These are phyloP conservation scores for Theobroma grandiflorum DNA, from an alignment of 441 rosid genomes.

Conservation along the genomic window DNA sequence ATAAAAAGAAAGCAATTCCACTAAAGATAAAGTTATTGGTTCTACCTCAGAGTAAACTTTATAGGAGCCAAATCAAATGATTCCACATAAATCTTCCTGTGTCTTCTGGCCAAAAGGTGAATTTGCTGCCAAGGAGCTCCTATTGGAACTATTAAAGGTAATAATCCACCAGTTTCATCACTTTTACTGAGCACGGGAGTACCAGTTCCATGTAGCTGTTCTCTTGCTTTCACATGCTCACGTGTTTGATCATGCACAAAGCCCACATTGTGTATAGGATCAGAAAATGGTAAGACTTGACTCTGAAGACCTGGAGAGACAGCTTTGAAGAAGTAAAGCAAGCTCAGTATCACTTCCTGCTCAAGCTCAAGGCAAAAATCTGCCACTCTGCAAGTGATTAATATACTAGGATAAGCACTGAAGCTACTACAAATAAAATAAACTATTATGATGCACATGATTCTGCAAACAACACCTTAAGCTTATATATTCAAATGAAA, in stretches of 20 bases:
- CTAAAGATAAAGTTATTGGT: not conserved
- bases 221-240: constrained; percentile 47
- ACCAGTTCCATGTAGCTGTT: constrained; percentile 44
- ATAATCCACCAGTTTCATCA: constrained; percentile 46
- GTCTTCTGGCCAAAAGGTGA: constrained; percentile 82
- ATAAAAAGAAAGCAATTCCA: constrained; percentile 19
- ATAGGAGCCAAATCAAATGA: constrained; percentile 82
- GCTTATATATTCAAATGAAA: constrained; percentile 73
- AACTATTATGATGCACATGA: constrained; percentile 24
- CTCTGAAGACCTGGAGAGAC: constrained; percentile 70
- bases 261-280: constrained; percentile 54
- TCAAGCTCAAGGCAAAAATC: constrained; percentile 91
- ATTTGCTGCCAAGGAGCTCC: constrained; percentile 99
- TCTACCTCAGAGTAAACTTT: constrained; percentile 82
- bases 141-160: constrained; percentile 83
- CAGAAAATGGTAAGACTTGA: constrained; percentile 63
- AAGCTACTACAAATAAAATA: constrained; percentile 19
- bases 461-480: constrained; percentile 57
- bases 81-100: constrained; percentile 89
- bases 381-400: constrained; percentile 69
- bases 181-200: constrained; percentile 47
- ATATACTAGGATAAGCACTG: constrained; percentile 36
- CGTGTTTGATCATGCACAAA: constrained; percentile 33
- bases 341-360: constrained; percentile 75
- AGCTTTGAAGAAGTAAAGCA: constrained; percentile 75